phyloP scores from a whole-genome alignment of 202 grass and related monocot genomes.

The Musa balbisiana region DNA sequence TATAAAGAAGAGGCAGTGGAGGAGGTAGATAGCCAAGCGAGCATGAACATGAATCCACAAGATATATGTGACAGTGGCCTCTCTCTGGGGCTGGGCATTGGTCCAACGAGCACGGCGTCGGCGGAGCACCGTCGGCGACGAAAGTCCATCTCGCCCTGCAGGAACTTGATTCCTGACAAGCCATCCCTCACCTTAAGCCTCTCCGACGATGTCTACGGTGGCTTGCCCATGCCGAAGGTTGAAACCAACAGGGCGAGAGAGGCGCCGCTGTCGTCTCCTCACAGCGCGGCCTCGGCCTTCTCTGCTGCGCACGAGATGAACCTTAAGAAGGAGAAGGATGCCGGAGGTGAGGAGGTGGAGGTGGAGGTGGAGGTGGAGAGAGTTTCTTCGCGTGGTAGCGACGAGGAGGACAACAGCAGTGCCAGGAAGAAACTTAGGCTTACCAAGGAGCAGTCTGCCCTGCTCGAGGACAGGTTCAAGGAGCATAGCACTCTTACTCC shows the following conservation, averaged over 20 bases:
- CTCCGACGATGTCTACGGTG: not conserved
- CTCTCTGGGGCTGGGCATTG: not conserved
- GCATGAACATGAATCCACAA: not conserved
- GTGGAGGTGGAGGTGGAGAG: not conserved
- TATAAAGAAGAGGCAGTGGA: not conserved
- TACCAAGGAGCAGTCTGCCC: constrained; percentile 9
- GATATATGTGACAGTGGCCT: not conserved
- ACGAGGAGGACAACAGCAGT: not conserved
- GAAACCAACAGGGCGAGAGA: too few species aligned
- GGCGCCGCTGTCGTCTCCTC: not conserved
- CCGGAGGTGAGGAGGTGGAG: not conserved
- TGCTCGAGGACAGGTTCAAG: constrained; percentile 7
- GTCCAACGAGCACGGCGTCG: not conserved
- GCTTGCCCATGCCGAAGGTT: not conserved
- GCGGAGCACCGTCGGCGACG: not conserved
- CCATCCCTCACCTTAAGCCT: not conserved
- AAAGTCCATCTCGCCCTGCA: too few species aligned
- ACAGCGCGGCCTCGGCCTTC: not conserved
- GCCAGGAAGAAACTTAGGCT: constrained; percentile 8
- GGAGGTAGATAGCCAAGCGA: not conserved
- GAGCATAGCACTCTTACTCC: constrained; percentile 10
- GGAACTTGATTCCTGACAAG: not conserved
- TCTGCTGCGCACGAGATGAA: not conserved
- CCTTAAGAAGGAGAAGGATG: constrained; percentile 9
- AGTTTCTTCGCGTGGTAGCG: not conserved